Conservation (phyloP, 1,139 yeast species). For the Zygoascus meyerae region DNA sequence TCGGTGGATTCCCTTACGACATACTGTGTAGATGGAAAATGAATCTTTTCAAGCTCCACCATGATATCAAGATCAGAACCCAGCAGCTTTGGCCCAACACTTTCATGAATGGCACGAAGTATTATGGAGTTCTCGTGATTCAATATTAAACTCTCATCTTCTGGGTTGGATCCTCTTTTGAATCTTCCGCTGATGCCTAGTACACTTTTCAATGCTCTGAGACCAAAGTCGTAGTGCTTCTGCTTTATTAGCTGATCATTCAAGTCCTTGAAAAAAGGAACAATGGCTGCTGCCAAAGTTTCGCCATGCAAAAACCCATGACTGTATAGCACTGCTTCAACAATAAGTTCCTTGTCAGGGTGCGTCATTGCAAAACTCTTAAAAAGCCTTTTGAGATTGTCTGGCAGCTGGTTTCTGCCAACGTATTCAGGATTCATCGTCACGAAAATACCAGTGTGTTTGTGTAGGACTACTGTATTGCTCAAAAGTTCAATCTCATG, state of each 20-base stretch:
- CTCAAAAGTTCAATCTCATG: conserved; percentile 46
- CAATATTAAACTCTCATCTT: conserved; percentile 32
- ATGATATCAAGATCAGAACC: conserved; percentile 45
- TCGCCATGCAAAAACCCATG: conserved; percentile 59
- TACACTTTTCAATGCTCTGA: conserved; percentile 69
- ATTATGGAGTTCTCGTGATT: conserved; percentile 33
- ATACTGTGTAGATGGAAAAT: conserved; percentile 29
- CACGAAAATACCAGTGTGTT: conserved; percentile 63
- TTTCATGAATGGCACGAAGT: conserved; percentile 50
- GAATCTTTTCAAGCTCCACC: conserved; percentile 22
- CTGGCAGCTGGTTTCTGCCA: conserved; percentile 80
- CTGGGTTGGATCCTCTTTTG: conserved; percentile 36
- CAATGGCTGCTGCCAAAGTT: conserved; percentile 45
- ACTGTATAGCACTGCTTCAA: conserved; percentile 64
- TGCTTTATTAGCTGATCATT: conserved; percentile 44
- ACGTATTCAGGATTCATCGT: conserved; percentile 91
- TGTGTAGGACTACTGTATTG: conserved; percentile 39
- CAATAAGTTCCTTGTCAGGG: conserved; percentile 68
- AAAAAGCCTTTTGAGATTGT: conserved; percentile 74
- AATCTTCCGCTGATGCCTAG: conserved; percentile 54
- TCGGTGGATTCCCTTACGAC: conserved; percentile 21
- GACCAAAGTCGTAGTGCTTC: conserved; percentile 83
- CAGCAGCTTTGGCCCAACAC: conserved; percentile 61
- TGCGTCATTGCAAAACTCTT: conserved; percentile 66
- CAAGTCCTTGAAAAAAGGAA: conserved; percentile 50